Conservation (phyloP, 208 protist genomes). For the Leishmania turanica region DNA sequence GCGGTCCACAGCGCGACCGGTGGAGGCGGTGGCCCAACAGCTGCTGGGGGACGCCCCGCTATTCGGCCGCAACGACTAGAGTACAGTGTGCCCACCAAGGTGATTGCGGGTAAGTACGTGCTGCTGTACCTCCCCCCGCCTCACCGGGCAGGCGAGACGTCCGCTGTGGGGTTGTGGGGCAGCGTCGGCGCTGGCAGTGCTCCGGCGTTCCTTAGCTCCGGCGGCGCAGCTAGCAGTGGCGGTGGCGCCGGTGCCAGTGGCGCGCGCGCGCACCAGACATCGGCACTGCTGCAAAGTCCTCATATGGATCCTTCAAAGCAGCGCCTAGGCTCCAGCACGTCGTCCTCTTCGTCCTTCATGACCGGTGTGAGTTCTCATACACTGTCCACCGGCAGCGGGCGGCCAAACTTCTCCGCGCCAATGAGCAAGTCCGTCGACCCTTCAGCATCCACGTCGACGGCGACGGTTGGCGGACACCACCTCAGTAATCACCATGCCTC, state of each 20-base stretch:
- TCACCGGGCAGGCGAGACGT: constrained; percentile 13
- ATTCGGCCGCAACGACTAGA: constrained; percentile 27
- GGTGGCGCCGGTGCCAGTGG: neutral
- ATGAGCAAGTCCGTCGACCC: constrained; percentile 15
- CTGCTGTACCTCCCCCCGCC: constrained; percentile 57
- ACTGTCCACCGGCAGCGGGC: constrained; percentile 3
- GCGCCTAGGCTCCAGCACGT: constrained; percentile 13
- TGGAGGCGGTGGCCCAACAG: neutral
- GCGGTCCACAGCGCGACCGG: neutral
- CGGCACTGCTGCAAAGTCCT: neutral
- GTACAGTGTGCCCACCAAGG: constrained; percentile 50
- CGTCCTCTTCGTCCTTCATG: constrained; percentile 12
- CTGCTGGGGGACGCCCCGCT: neutral
- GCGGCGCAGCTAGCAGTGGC: neutral
- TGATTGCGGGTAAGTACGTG: constrained; percentile 68
- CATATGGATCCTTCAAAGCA: constrained; percentile 13
- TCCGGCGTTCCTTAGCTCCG: neutral
- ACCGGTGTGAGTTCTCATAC: constrained; percentile 9
- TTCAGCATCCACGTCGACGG: neutral
- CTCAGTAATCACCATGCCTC: neutral
- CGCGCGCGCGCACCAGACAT: neutral
- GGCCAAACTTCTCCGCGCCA: constrained; percentile 12
- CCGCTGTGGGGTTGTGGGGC: constrained; percentile 17
- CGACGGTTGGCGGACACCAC: constrained; percentile 10
- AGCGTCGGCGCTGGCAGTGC: neutral